Percentiles rank a stretch among this genome's conserved stretches.
Evolutionary conservation across 2,329 filamentous ascomycete species (phyloP).

Genomic region (Ceratocystis variospora): DNA sequence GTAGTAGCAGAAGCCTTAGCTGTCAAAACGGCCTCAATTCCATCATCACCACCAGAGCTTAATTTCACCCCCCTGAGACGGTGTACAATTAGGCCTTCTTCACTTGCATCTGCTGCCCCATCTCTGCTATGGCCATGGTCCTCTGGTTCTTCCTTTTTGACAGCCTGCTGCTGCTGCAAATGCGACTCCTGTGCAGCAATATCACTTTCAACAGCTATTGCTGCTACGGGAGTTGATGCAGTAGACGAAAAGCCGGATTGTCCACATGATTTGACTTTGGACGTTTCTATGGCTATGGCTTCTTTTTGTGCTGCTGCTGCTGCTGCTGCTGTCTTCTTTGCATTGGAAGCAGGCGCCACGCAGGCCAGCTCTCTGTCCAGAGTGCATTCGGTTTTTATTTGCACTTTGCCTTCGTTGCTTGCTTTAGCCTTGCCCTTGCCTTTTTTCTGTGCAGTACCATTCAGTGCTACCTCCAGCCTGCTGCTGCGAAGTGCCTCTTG

Average conservation of each 20-base stretch:
- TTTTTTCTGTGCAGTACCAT: slow-evolving; percentile 17
- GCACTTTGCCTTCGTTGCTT: slow-evolving; percentile 29
- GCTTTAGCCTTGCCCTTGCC: slow-evolving; percentile 19
- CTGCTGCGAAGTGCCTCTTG: slow-evolving; percentile 30
- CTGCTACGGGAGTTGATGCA: not conserved
- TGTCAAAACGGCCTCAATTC: slow-evolving; percentile 10
- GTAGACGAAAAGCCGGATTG: not conserved
- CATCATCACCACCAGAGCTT: slow-evolving; percentile 4
- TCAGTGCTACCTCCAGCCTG: slow-evolving; percentile 24
- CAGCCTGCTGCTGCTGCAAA: slow-evolving; percentile 1
- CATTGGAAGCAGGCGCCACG: slow-evolving; percentile 34
- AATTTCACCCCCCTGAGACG: slow-evolving; percentile 11
- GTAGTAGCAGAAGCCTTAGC: not conserved
- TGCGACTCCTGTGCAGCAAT: not conserved
- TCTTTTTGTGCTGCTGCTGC: too few relatives aligned
- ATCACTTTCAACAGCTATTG: not conserved
- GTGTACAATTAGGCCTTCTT: slow-evolving; percentile 11
- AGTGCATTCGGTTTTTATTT: slow-evolving; percentile 28
- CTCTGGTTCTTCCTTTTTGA: not conserved
- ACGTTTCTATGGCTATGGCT: not conserved
- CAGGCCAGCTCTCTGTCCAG: slow-evolving; percentile 43
- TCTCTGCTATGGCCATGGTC: not conserved
- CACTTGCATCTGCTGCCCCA: not conserved
- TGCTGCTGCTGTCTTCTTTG: not conserved
- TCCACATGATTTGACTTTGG: not conserved